These are phyloP conservation scores for Excoecaria agallocha DNA, from an alignment of 345 rosid species.

Conservation along the genomic window DNA sequence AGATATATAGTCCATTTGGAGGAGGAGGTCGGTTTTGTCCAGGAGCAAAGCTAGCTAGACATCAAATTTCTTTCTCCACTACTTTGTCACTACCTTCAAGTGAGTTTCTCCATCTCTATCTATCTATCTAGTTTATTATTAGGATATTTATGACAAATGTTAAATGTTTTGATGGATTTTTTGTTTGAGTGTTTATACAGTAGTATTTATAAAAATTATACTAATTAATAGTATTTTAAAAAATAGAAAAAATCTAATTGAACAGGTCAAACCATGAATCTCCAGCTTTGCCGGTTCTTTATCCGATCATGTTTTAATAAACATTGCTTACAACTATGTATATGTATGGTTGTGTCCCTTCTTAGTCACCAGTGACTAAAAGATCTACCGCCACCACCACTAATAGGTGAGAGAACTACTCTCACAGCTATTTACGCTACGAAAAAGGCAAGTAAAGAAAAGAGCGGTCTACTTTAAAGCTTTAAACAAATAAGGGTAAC, in stretches of 20 bases:
- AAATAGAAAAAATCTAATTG: too few relatives aligned
- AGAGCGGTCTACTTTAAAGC: conserved; percentile 19
- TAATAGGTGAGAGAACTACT: not conserved
- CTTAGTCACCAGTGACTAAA: not conserved
- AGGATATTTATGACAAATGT: too few relatives aligned
- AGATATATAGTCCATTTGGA: conserved; percentile 63
- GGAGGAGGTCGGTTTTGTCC: conserved; percentile 92
- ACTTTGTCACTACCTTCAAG: conserved; percentile 60
- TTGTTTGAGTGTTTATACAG: too few relatives aligned
- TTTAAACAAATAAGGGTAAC: conserved; percentile 53
- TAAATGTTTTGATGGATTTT: too few relatives aligned
- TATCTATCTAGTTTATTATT: too few relatives aligned
- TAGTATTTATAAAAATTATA: too few relatives aligned
- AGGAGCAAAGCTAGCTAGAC: conserved; percentile 86
- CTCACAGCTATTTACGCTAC: not conserved
- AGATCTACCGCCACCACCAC: conserved; percentile 6
- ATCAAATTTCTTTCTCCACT: conserved; percentile 84
- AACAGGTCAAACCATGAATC: too few relatives aligned
- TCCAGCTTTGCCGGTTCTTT: too few relatives aligned
- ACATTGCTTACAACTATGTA: too few relatives aligned
- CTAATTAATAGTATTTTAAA: too few relatives aligned
- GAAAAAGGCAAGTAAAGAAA: not conserved
- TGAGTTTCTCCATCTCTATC: not conserved
- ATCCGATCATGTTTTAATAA: too few relatives aligned
- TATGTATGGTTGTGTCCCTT: not conserved